Evolutionary conservation across 1,284 basidiomycete genomes (phyloP).

Genomic region (Stereum hirsutum): DNA sequence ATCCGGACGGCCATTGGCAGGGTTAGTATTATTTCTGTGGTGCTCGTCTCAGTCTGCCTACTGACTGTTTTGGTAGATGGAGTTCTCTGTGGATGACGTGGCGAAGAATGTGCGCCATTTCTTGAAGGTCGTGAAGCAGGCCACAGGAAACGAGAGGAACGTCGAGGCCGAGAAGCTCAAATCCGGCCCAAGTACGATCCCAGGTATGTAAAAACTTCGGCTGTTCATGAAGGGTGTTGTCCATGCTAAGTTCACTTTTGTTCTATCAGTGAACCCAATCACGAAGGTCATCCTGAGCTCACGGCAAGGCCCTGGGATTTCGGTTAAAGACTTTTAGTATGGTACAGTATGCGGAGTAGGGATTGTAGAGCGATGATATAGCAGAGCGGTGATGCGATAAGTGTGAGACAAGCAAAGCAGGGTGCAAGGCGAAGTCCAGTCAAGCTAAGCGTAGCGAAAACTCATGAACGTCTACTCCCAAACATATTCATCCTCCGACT

Average conservation of each 20-base stretch:
- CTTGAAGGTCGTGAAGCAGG: constrained; percentile 68
- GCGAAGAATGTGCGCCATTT: constrained; percentile 77
- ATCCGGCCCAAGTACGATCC: background rate
- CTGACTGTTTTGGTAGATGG: constrained; percentile 34
- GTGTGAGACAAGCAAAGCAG: background rate
- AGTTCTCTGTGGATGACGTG: constrained; percentile 71
- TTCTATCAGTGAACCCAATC: constrained; percentile 63
- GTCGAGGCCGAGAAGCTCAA: constrained; percentile 25
- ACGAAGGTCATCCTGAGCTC: constrained; percentile 76
- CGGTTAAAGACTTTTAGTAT: constrained; percentile 40
- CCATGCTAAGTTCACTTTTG: constrained; percentile 1
- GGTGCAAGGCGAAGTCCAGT: background rate
- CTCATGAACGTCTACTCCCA: no score
- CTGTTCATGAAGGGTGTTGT: constrained; percentile 4
- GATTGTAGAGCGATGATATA: background rate
- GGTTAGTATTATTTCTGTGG: constrained; percentile 26
- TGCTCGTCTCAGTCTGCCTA: no score
- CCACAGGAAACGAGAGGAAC: constrained; percentile 56
- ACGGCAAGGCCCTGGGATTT: constrained; percentile 79
- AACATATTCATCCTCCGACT: no score
- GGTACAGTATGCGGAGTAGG: background rate
- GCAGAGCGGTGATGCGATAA: constrained; percentile 1
- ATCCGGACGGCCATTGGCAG: constrained; percentile 75
- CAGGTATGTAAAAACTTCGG: background rate
- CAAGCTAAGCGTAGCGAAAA: background rate